phyloP scores from a whole-genome alignment of 805 yeast species.

The Wickerhamomyces chaumierensis region DNA sequence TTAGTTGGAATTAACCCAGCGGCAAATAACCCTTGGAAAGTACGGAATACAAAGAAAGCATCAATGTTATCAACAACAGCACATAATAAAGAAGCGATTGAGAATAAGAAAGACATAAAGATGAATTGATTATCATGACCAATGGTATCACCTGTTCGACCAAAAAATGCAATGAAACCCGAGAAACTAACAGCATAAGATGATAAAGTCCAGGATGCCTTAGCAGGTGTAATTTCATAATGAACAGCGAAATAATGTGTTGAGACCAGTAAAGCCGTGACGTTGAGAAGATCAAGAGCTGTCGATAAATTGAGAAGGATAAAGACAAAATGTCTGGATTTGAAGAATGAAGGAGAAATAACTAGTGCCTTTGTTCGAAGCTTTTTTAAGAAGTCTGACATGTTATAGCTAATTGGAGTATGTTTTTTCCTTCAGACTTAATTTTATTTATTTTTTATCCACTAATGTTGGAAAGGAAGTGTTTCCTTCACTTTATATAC shows the following conservation, averaged over 20 bases:
- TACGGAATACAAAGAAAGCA: conserved; percentile 30
- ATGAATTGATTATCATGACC: conserved; percentile 24
- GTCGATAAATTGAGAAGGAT: background rate
- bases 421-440: too few relatives aligned
- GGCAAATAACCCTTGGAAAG: conserved; percentile 33
- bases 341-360: background rate
- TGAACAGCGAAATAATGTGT: background rate
- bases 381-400: too few relatives aligned
- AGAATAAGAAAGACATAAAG: conserved; percentile 17
- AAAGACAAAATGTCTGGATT: background rate
- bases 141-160: conserved; percentile 28
- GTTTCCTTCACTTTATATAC: too few relatives aligned
- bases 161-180: conserved; percentile 29
- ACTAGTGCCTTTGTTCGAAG: too few relatives aligned
- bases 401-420: too few relatives aligned
- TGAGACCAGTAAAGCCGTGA: background rate
- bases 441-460: too few relatives aligned
- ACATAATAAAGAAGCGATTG: conserved; percentile 21
- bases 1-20: conserved; percentile 29
- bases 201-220: conserved; percentile 29
- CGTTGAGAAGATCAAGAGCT: background rate
- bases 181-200: conserved; percentile 33
- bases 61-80: conserved; percentile 24
- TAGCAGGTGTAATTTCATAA: conserved; percentile 10
- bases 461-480: too few relatives aligned